Evolutionary conservation across 163 green algal species (phyloP).

Genomic region (Scenedesmus sp.): DNA sequence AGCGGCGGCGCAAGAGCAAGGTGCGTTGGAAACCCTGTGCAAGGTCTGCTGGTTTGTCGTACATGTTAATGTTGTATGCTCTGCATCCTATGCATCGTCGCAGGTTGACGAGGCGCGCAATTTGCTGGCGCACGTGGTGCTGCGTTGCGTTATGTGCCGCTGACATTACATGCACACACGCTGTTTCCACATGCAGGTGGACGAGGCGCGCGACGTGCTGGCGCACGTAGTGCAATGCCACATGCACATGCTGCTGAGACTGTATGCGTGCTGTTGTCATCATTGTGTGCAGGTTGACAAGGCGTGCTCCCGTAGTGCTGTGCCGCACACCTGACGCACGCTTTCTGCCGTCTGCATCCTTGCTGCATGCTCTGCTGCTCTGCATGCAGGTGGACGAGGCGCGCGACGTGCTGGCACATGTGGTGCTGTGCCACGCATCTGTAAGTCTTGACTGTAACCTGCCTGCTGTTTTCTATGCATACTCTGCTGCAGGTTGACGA

Average conservation of each 20-base stretch:
- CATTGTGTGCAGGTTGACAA: slow-evolving; percentile 61
- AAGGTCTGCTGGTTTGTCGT: neutral
- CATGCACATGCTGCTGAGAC: neutral
- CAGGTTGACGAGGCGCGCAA: slow-evolving; percentile 61
- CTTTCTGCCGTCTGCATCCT: neutral
- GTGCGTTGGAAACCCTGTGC: neutral
- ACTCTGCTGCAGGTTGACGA: slow-evolving; percentile 84
- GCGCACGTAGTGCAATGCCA: slow-evolving; percentile 47
- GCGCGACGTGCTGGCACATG: slow-evolving; percentile 93
- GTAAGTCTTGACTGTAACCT: slow-evolving; percentile 46
- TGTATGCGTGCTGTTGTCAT: too few relatives aligned
- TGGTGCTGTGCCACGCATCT: slow-evolving; percentile 96
- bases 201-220: slow-evolving; percentile 95
- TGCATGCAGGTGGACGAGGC: slow-evolving; percentile 88
- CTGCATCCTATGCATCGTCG: too few relatives aligned
- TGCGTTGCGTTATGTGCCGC: neutral
- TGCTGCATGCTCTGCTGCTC: neutral
- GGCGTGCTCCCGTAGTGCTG: too few relatives aligned
- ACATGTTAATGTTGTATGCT: neutral
- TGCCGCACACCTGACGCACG: slow-evolving; percentile 52
- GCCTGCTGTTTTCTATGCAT: neutral
- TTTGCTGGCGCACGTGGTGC: too few relatives aligned
- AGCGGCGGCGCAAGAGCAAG: slow-evolving; percentile 71
- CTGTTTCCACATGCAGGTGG: slow-evolving; percentile 60
- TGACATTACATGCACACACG: too few relatives aligned